These are phyloP conservation scores for Trichoderma brevicompactum DNA, from an alignment of 2,329 filamentous ascomycete genomes.

Conservation along the genomic window DNA sequence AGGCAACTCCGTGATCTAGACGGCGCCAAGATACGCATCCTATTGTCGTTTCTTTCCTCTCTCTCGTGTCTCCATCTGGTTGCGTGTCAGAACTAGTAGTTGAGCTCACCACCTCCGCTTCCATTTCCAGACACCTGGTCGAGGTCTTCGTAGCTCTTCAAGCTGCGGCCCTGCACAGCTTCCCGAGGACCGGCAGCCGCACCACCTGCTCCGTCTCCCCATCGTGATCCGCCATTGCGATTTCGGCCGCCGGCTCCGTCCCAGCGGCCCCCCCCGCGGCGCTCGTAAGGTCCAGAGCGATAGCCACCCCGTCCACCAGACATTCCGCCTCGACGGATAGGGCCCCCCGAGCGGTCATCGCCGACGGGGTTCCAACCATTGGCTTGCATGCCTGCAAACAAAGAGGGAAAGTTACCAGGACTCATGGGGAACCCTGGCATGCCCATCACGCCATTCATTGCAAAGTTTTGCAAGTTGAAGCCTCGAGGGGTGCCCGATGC, in stretches of 20 bases:
- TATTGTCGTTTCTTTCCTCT: neutral
- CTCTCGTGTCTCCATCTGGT: neutral
- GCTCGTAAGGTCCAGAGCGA: slow-evolving; percentile 75
- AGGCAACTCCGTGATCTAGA: neutral
- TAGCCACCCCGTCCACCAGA: slow-evolving; percentile 57
- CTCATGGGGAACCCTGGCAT: slow-evolving; percentile 63
- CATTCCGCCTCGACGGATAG: slow-evolving; percentile 69
- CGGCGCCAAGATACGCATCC: neutral
- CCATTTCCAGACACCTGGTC: slow-evolving; percentile 78
- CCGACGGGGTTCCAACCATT: slow-evolving; percentile 56
- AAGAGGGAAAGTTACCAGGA: slow-evolving; percentile 53
- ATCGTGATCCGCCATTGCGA: slow-evolving; percentile 60
- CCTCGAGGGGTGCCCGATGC: slow-evolving; percentile 85
- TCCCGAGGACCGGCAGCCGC: slow-evolving; percentile 83
- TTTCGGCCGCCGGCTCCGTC: slow-evolving; percentile 55
- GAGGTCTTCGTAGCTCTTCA: slow-evolving; percentile 97
- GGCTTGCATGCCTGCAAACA: slow-evolving; percentile 58
- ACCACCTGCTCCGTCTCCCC: slow-evolving; percentile 76
- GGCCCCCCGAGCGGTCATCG: slow-evolving; percentile 66
- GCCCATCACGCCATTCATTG: slow-evolving; percentile 61
- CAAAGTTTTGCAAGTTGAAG: slow-evolving; percentile 81
- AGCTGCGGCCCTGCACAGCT: slow-evolving; percentile 86
- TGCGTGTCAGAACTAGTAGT: slow-evolving; percentile 71
- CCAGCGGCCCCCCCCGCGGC: slow-evolving; percentile 62
- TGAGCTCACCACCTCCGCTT: slow-evolving; percentile 77